Conservation (phyloP, 768 basidiomycete genomes). For the Suillus subaureus region DNA sequence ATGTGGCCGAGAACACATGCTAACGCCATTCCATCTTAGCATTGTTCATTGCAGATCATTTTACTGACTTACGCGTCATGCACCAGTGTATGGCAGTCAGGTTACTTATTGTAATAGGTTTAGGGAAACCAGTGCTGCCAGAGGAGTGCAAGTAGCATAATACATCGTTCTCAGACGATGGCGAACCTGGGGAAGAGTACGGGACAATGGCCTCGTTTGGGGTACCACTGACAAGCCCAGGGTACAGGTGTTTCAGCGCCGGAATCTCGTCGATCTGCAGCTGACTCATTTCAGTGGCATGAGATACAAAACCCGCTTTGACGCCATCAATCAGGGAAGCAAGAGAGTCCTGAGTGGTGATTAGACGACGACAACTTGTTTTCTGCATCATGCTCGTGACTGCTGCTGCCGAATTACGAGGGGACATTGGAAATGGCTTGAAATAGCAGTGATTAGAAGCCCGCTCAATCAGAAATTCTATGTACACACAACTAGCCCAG, state of each 20-base stretch:
- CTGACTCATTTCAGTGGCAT: background rate
- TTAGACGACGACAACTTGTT: constrained; percentile 21
- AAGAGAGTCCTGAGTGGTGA: constrained; percentile 23
- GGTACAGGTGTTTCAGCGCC: constrained; percentile 34
- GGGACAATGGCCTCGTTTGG: constrained; percentile 18
- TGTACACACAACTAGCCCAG: constrained; percentile 38
- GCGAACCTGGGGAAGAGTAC: constrained; percentile 15
- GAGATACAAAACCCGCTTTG: constrained; percentile 10
- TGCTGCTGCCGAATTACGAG: constrained; percentile 47
- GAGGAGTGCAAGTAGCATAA: constrained; percentile 51
- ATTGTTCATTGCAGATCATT: background rate
- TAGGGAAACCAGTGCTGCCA: constrained; percentile 52
- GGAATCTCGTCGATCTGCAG: constrained; percentile 24
- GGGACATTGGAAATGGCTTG: constrained; percentile 39
- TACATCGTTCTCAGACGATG: constrained; percentile 34
- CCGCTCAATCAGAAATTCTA: constrained; percentile 26
- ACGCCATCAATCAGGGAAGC: constrained; percentile 15
- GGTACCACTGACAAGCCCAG: constrained; percentile 40
- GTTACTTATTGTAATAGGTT: constrained; percentile 43
- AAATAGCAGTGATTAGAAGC: constrained; percentile 22
- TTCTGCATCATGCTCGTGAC: constrained; percentile 27
- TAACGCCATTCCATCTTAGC: background rate
- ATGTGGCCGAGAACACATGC: constrained; percentile 9
- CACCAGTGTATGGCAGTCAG: constrained; percentile 38
- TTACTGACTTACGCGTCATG: constrained; percentile 32